Percentiles rank a stretch among this genome's conserved stretches.
Evolutionary conservation across 2,329 filamentous ascomycete species (phyloP).

Genomic region (Ophioceras dolichostomum): DNA sequence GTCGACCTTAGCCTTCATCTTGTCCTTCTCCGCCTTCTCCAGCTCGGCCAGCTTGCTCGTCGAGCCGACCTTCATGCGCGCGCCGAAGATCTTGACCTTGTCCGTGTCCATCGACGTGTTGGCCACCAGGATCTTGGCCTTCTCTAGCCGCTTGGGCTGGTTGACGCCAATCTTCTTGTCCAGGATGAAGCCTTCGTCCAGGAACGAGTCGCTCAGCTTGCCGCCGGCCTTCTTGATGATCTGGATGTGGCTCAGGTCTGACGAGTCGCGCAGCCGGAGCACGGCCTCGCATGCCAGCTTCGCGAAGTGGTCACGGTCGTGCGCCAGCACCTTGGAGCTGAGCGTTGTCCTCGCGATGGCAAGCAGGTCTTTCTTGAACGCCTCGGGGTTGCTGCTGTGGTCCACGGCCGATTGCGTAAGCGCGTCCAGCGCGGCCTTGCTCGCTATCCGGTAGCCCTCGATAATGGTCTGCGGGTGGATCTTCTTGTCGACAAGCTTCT

Average conservation of each 20-base stretch:
- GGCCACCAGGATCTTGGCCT: conserved; percentile 94
- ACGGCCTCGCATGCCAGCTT: conserved; percentile 85
- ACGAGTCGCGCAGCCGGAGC: conserved; percentile 76
- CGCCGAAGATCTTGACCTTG: conserved; percentile 99
- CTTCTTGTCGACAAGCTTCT: conserved; percentile 95
- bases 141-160: conserved; percentile 93
- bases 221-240: conserved; percentile 99
- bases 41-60: conserved; percentile 97
- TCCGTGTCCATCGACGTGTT: conserved; percentile 99
- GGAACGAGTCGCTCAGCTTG: conserved; percentile 93
- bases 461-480: conserved; percentile 99
- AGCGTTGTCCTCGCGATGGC: conserved; percentile 90
- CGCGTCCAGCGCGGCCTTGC: conserved; percentile 71
- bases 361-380: conserved; percentile 80
- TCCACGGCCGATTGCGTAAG: conserved; percentile 78
- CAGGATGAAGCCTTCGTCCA: conserved; percentile 95
- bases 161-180: conserved; percentile 99
- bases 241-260: conserved; percentile 94
- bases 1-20: conserved; percentile 99
- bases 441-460: conserved; percentile 96
- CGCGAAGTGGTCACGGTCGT: conserved; percentile 88
- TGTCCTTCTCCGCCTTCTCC: conserved; percentile 95
- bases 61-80: conserved; percentile 88
- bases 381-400: conserved; percentile 70
- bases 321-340: conserved; percentile 91